These are phyloP conservation scores for Thelonectria olida DNA, from an alignment of 2,329 filamentous ascomycete genomes.

Conservation along the genomic window DNA sequence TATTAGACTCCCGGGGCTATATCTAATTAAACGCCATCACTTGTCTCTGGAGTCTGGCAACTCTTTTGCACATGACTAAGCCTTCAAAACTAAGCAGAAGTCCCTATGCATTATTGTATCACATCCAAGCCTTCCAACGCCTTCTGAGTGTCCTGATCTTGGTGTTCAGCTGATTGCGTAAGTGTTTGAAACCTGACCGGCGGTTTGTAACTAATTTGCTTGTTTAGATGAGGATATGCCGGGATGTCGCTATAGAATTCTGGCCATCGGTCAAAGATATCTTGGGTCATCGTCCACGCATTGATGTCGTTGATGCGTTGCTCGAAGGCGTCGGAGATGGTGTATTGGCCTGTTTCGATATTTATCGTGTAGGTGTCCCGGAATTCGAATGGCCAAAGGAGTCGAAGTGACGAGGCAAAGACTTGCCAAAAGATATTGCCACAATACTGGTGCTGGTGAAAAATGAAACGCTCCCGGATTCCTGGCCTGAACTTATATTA, in stretches of 20 bases:
- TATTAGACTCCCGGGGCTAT: too few relatives aligned
- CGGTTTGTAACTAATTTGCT: too few relatives aligned
- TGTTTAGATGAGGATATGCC: background rate
- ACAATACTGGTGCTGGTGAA: conserved; percentile 43
- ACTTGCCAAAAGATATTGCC: conserved; percentile 42
- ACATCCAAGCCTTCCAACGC: too few relatives aligned
- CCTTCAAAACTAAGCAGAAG: too few relatives aligned
- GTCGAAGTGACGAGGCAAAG: conserved; percentile 32
- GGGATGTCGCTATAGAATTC: conserved; percentile 46
- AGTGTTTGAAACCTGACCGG: background rate
- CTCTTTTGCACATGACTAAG: too few relatives aligned
- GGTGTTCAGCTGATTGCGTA: background rate
- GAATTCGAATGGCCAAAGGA: conserved; percentile 39
- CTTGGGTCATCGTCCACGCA: conserved; percentile 40
- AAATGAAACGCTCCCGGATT: conserved; percentile 42
- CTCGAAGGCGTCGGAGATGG: conserved; percentile 38
- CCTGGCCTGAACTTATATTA: conserved; percentile 35
- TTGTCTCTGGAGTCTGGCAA: too few relatives aligned
- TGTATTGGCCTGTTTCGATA: conserved; percentile 35
- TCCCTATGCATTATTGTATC: too few relatives aligned
- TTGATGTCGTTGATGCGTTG: conserved; percentile 39
- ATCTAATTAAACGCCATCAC: too few relatives aligned
- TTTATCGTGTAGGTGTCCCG: conserved; percentile 40
- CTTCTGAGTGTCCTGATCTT: too few relatives aligned
- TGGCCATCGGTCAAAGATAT: conserved; percentile 40